Conservation (phyloP, 2,329 filamentous ascomycete genomes). For the Cladosporium sp. region DNA sequence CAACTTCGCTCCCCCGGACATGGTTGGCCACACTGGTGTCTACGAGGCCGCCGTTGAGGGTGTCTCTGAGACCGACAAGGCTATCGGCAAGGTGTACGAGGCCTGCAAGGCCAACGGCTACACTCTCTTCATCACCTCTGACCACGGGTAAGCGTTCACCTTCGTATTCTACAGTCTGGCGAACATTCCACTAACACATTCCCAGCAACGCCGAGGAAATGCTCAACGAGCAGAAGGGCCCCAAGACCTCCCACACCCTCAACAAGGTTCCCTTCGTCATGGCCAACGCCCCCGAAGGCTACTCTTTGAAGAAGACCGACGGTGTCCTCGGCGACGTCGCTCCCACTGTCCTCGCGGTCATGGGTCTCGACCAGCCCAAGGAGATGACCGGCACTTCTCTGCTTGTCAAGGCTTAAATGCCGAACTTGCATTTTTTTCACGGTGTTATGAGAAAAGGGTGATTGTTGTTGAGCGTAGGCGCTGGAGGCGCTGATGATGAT, state of each 20-base stretch:
- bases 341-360: conserved; percentile 84
- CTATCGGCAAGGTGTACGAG: conserved; percentile 89
- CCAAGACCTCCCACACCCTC: conserved; percentile 96
- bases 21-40: conserved; percentile 98
- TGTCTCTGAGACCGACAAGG: conserved; percentile 84
- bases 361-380: conserved; percentile 86
- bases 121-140: conserved; percentile 89
- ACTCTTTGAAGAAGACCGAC: conserved; percentile 77
- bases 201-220: conserved; percentile 91
- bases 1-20: conserved; percentile 99
- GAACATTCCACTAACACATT: conserved; percentile 22
- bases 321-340: conserved; percentile 97
- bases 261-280: conserved; percentile 98
- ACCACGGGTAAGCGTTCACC: conserved; percentile 71
- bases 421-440: neutral
- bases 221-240: conserved; percentile 92
- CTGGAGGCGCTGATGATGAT: conserved; percentile 14
- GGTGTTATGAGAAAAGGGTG: conserved; percentile 3
- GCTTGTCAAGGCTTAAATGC: conserved; percentile 67
- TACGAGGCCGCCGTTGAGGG: conserved; percentile 91
- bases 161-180: conserved; percentile 8
- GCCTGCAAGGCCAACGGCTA: conserved; percentile 92
- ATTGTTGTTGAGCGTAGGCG: conserved; percentile 20
- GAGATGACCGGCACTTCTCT: conserved; percentile 90
- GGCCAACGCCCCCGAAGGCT: conserved; percentile 91